A percentile compares a stretch with the other conserved stretches of the same genome.
phyloP scores from a whole-genome alignment of 2,329 filamentous ascomycete species.

The Metarhizium guizhouense region DNA sequence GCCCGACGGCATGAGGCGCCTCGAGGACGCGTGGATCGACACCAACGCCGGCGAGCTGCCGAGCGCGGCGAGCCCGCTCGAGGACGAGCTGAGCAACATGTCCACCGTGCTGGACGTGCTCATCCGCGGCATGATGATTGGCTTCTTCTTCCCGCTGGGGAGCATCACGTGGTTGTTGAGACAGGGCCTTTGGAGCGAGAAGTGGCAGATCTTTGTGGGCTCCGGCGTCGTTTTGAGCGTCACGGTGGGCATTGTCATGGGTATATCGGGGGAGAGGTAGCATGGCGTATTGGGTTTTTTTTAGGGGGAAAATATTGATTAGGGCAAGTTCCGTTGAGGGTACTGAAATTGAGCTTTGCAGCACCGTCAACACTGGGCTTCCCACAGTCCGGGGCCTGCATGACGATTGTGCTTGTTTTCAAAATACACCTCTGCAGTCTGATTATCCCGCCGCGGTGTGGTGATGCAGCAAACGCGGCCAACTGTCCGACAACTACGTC shows the following conservation, averaged over 20 bases:
- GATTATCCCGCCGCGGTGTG: no score
- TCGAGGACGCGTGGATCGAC: slow-evolving; percentile 92
- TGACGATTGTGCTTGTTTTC: no score
- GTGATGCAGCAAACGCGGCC: no score
- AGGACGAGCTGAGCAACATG: slow-evolving; percentile 42
- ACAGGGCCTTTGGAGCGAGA: slow-evolving; percentile 76
- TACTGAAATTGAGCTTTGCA: no score
- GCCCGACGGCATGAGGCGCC: slow-evolving; percentile 60
- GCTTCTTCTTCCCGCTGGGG: slow-evolving; percentile 91
- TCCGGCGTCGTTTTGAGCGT: slow-evolving; percentile 76
- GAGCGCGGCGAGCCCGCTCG: slow-evolving; percentile 25
- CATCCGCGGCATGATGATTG: slow-evolving; percentile 79
- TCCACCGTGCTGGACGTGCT: slow-evolving; percentile 65
- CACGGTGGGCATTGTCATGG: slow-evolving; percentile 60
- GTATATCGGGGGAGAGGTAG: slow-evolving; percentile 27
- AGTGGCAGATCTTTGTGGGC: slow-evolving; percentile 79
- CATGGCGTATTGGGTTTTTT: background rate
- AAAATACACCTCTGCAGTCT: no score
- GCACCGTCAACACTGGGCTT: no score
- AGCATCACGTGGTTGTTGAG: slow-evolving; percentile 77
- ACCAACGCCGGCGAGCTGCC: slow-evolving; percentile 40
- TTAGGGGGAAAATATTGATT: no score
- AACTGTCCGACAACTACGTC: no score
- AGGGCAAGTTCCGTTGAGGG: no score
- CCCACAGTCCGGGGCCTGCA: no score